Evolutionary conservation across 805 yeast species (phyloP).

Genomic region (Sungouiella blattae): DNA sequence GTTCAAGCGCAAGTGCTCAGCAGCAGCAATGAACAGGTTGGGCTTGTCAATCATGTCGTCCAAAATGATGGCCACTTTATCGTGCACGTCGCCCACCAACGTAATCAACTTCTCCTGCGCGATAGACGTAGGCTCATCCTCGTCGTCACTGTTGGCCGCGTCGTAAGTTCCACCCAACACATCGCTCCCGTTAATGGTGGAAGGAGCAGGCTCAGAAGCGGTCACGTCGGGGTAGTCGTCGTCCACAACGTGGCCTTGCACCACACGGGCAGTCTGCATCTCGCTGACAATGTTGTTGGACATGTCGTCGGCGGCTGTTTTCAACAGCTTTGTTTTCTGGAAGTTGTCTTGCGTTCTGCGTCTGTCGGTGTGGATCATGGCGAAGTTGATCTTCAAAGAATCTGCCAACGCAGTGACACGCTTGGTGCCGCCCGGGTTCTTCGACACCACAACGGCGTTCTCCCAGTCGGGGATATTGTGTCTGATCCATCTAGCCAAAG

Average conservation of each 20-base stretch:
- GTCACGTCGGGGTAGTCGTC: slow-evolving; percentile 54
- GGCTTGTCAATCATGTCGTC: slow-evolving; percentile 99
- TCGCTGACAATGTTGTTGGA: slow-evolving; percentile 70
- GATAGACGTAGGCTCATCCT: slow-evolving; percentile 63
- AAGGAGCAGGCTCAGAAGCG: slow-evolving; percentile 13
- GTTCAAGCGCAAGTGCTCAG: slow-evolving; percentile 91
- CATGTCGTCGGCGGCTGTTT: slow-evolving; percentile 46
- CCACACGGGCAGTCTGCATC: slow-evolving; percentile 92
- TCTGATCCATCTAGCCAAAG: slow-evolving; percentile 92
- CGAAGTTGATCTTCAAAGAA: slow-evolving; percentile 89
- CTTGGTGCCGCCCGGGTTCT: slow-evolving; percentile 98
- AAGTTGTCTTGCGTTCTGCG: slow-evolving; percentile 76
- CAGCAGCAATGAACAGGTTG: slow-evolving; percentile 90
- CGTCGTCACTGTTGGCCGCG: slow-evolving; percentile 80
- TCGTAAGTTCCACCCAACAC: slow-evolving; percentile 82
- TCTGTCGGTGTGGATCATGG: slow-evolving; percentile 98
- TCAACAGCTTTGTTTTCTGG: slow-evolving; percentile 36
- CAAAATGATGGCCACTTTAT: slow-evolving; percentile 85
- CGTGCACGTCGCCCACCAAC: slow-evolving; percentile 91
- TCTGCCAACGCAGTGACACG: slow-evolving; percentile 98
- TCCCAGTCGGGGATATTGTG: slow-evolving; percentile 83
- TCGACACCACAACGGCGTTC: slow-evolving; percentile 94
- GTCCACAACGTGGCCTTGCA: slow-evolving; percentile 95
- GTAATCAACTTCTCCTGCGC: slow-evolving; percentile 86
- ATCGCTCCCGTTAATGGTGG: slow-evolving; percentile 32